These are phyloP conservation scores for Phytophthora gonapodyides DNA, from an alignment of 352 stramenopile genomes.

Conservation along the genomic window DNA sequence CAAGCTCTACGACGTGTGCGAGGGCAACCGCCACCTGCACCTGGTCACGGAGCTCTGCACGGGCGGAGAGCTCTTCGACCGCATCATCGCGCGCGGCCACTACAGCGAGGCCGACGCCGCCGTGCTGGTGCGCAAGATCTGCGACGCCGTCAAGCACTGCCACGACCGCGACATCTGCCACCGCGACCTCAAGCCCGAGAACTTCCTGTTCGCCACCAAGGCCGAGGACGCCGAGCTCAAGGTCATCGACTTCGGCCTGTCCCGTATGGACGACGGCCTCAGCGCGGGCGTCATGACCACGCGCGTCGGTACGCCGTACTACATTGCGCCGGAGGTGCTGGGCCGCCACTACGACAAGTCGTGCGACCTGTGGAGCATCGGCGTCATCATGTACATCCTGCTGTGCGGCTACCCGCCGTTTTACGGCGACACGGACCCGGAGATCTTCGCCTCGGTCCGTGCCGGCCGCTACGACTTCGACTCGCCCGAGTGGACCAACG, in stretches of 20 bases:
- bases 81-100: conserved; percentile 91
- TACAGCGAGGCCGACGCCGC: conserved; percentile 98
- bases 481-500: conserved; percentile 82
- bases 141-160: conserved; percentile 96
- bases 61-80: conserved; percentile 96
- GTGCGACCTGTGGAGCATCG: conserved; percentile 97
- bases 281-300: conserved; percentile 92
- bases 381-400: conserved; percentile 96
- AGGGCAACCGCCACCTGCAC: conserved; percentile 97
- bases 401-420: conserved; percentile 97
- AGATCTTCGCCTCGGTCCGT: conserved; percentile 89
- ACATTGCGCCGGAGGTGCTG: conserved; percentile 95
- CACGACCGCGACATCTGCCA: conserved; percentile 98
- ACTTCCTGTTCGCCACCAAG: conserved; percentile 94
- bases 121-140: conserved; percentile 96
- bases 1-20: conserved; percentile 97
- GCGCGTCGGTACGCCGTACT: conserved; percentile 96
- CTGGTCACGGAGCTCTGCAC: conserved; percentile 98
- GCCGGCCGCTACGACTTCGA: conserved; percentile 86
- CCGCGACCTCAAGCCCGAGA: conserved; percentile 98
- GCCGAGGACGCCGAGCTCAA: conserved; percentile 95
- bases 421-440: conserved; percentile 93
- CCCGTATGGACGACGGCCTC: conserved; percentile 88
- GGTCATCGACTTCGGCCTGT: conserved; percentile 99
- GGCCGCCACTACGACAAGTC: conserved; percentile 95